phyloP scores from a whole-genome alignment of 2,329 filamentous ascomycete genomes.

The Fonsecaea pedrosoi region DNA sequence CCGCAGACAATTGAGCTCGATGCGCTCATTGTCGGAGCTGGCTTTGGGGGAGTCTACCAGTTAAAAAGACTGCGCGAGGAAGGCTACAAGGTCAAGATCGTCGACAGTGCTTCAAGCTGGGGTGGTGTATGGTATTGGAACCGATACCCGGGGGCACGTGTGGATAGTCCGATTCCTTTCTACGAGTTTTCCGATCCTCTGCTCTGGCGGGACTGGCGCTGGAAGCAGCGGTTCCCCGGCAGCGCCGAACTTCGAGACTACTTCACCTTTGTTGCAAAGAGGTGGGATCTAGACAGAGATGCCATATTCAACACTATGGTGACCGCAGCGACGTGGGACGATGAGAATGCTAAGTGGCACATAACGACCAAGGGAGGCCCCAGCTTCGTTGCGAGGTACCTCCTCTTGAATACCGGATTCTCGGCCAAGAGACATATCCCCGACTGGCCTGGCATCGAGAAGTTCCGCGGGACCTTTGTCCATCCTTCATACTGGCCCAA shows the following conservation, averaged over 20 bases:
- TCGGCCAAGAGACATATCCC: conserved; percentile 68
- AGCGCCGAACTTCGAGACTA: conserved; percentile 53
- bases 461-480: conserved; percentile 64
- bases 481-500: conserved; percentile 67
- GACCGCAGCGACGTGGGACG: neutral
- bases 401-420: conserved; percentile 58
- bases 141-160: conserved; percentile 39
- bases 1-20: conserved; percentile 36
- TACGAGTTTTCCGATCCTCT: neutral
- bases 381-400: conserved; percentile 49
- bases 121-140: conserved; percentile 50
- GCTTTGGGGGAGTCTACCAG: conserved; percentile 57
- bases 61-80: conserved; percentile 60
- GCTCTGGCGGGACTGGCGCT: conserved; percentile 45
- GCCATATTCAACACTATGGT: conserved; percentile 50
- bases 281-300: conserved; percentile 51
- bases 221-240: conserved; percentile 55
- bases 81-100: conserved; percentile 57
- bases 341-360: conserved; percentile 49
- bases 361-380: conserved; percentile 53
- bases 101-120: conserved; percentile 59
- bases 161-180: conserved; percentile 35
- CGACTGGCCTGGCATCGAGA: conserved; percentile 57
- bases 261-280: conserved; percentile 51
- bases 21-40: conserved; percentile 44